Conservation (phyloP, 768 basidiomycete genomes). For the Suillus clintonianus region DNA sequence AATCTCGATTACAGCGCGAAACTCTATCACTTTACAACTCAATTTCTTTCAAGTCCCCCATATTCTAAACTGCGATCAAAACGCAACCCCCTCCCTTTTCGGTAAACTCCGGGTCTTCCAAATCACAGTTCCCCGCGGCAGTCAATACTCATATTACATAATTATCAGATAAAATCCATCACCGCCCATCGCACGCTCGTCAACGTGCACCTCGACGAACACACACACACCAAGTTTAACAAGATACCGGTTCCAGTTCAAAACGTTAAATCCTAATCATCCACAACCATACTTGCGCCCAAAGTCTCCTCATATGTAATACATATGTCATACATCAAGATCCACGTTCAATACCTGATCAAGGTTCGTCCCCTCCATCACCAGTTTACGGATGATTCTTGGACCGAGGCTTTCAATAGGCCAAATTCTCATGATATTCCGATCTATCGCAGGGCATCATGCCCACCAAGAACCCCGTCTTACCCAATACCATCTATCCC, state of each 20-base stretch:
- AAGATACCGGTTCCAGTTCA: too few species aligned
- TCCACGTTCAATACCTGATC: background rate
- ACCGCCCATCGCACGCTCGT: background rate
- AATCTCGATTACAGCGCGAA: slow-evolving; percentile 46
- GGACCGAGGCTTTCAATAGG: slow-evolving; percentile 13
- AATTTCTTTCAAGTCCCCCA: slow-evolving; percentile 32
- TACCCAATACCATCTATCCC: background rate
- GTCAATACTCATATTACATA: slow-evolving; percentile 6
- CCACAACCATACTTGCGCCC: too few species aligned
- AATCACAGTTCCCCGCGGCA: slow-evolving; percentile 17
- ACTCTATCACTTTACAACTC: slow-evolving; percentile 59
- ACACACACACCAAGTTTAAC: too few species aligned
- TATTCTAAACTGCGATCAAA: slow-evolving; percentile 4
- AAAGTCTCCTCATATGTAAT: slow-evolving; percentile 1
- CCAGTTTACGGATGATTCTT: slow-evolving; percentile 11
- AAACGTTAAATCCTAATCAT: too few species aligned
- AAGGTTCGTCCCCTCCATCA: background rate
- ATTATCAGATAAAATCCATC: slow-evolving; percentile 17
- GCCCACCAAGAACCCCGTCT: slow-evolving; percentile 16
- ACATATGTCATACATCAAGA: background rate
- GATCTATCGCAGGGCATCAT: slow-evolving; percentile 20
- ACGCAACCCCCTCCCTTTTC: slow-evolving; percentile 1
- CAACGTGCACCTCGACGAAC: too few species aligned
- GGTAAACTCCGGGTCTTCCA: slow-evolving; percentile 1
- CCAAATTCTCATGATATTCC: slow-evolving; percentile 27